Conservation (phyloP, 331 rosid species). For the Ulmus americana region DNA sequence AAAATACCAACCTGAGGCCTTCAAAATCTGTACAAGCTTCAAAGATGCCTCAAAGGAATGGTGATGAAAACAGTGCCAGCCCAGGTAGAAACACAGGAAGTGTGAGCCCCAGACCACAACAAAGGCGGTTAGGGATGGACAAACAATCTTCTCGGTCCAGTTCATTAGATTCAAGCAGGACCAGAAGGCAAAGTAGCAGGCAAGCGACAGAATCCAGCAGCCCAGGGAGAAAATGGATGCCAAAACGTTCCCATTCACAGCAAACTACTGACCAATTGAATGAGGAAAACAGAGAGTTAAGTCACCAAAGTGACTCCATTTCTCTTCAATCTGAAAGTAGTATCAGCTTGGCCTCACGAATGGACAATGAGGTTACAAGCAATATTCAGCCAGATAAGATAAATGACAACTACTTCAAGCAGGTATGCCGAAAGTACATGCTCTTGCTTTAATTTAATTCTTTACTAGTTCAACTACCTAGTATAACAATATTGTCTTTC, state of each 20-base stretch:
- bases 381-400: conserved; percentile 31
- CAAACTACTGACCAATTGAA: conserved; percentile 33
- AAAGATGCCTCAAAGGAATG: conserved; percentile 25
- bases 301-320: conserved; percentile 33
- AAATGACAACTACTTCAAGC: conserved; percentile 24
- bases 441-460: conserved; percentile 8
- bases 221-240: conserved; percentile 35
- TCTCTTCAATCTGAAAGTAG: conserved; percentile 46
- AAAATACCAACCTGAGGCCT: conserved; percentile 27
- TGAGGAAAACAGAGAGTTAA: conserved; percentile 28
- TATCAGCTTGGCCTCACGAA: conserved; percentile 28
- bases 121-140: conserved; percentile 49
- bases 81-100: conserved; percentile 30
- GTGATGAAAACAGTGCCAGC: conserved; percentile 32
- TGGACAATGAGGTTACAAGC: conserved; percentile 33
- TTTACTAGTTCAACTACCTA: conserved; percentile 16
- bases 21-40: conserved; percentile 36
- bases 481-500: conserved; percentile 17
- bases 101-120: conserved; percentile 53
- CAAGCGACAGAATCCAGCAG: conserved; percentile 33
- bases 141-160: conserved; percentile 46
- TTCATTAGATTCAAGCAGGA: conserved; percentile 41
- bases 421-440: conserved; percentile 38
- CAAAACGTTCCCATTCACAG: conserved; percentile 32
- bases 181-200: conserved; percentile 32